These are phyloP conservation scores for Serpula lacrymans DNA, from an alignment of 768 basidiomycete genomes.

Conservation along the genomic window DNA sequence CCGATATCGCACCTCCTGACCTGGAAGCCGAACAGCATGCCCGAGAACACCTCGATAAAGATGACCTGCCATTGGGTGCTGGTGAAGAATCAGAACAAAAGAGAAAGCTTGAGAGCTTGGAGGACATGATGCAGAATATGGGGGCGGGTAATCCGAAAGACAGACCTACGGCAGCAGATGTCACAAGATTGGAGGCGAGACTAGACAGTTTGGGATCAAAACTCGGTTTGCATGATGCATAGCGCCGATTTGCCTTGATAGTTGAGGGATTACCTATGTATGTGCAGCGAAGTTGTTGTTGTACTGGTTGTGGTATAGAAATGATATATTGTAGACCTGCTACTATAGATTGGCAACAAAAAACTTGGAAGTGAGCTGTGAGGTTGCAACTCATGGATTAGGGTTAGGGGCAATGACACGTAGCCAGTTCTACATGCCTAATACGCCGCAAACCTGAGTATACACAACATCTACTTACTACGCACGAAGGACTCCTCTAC, in stretches of 20 bases:
- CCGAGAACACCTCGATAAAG: slow-evolving; percentile 51
- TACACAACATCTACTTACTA: too few species aligned
- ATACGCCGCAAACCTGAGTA: too few species aligned
- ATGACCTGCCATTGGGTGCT: slow-evolving; percentile 27
- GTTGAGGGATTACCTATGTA: too few species aligned
- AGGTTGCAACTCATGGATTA: slow-evolving; percentile 5
- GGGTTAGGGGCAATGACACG: slow-evolving; percentile 24
- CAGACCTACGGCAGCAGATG: slow-evolving; percentile 36
- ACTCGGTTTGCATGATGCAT: slow-evolving; percentile 34
- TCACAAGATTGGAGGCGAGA: slow-evolving; percentile 36
- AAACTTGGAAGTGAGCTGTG: too few species aligned
- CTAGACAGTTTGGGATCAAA: slow-evolving; percentile 27
- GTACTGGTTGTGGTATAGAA: too few species aligned
- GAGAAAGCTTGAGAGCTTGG: slow-evolving; percentile 49
- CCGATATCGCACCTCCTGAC: slow-evolving; percentile 74
- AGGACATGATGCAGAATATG: slow-evolving; percentile 52
- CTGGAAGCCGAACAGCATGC: slow-evolving; percentile 77
- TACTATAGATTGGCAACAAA: too few species aligned
- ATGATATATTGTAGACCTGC: too few species aligned
- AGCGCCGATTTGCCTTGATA: too few species aligned
- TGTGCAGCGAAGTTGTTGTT: too few species aligned
- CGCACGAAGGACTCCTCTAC: too few species aligned
- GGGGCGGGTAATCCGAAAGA: slow-evolving; percentile 26
- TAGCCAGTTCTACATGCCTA: slow-evolving; percentile 10
- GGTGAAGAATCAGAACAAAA: slow-evolving; percentile 45